A percentile compares a stretch with the other conserved stretches of the same genome.
These are phyloP conservation scores for Kalanchoe fedtschenkoi DNA, from an alignment of 164 flowering plant species.

Conservation along the genomic window DNA sequence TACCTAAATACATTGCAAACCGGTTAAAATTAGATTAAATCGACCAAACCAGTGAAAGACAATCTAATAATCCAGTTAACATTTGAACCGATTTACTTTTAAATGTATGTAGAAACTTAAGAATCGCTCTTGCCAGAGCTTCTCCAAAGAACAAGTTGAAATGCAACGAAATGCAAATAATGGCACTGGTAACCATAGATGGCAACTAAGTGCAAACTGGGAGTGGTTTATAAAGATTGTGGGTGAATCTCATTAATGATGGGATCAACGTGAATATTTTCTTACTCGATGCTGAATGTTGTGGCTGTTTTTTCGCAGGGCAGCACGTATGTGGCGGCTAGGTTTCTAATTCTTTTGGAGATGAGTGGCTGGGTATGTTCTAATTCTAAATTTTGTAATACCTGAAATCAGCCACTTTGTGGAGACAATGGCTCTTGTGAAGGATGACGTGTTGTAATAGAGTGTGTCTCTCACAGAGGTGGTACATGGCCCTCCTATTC, in stretches of 20 bases:
- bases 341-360: neutral
- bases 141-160: no score
- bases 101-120: no score
- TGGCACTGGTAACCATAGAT: no score
- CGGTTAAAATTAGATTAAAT: no score
- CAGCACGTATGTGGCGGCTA: slow-evolving; percentile 59
- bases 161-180: no score
- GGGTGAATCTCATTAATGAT: slow-evolving; percentile 10
- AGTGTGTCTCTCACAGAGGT: slow-evolving; percentile 82
- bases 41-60: no score
- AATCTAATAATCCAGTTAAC: no score
- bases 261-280: neutral
- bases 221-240: slow-evolving; percentile 87
- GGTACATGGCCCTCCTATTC: slow-evolving; percentile 27
- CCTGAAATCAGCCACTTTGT: slow-evolving; percentile 70
- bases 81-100: no score
- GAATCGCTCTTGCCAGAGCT: no score
- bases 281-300: neutral
- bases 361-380: neutral
- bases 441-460: slow-evolving; percentile 93
- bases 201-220: slow-evolving; percentile 72
- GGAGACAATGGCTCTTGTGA: slow-evolving; percentile 75
- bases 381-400: neutral
- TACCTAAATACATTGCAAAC: no score
- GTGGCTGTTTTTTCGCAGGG: slow-evolving; percentile 58